phyloP scores from a whole-genome alignment of 2,329 filamentous ascomycete genomes.

The Neofusicoccum ribis region DNA sequence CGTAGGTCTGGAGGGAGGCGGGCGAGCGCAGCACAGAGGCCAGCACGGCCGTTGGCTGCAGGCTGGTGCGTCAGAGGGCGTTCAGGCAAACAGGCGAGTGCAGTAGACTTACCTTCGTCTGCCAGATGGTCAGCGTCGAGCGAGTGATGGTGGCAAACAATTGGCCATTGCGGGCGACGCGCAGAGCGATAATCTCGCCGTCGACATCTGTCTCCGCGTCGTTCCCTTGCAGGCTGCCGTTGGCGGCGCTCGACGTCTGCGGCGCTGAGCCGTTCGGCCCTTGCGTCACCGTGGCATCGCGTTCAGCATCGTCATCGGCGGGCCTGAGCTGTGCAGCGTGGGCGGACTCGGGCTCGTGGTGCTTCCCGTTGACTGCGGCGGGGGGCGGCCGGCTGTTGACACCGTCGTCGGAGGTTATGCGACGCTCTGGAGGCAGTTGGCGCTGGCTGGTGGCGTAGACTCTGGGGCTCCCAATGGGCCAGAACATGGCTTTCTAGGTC shows the following conservation, averaged over 20 bases:
- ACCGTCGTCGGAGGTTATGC: constrained; percentile 64
- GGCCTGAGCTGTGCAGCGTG: constrained; percentile 20
- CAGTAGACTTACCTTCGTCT: constrained; percentile 70
- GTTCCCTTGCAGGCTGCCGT: constrained; percentile 21
- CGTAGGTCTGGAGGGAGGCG: constrained; percentile 78
- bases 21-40: constrained; percentile 81
- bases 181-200: constrained; percentile 73
- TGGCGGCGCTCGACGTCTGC: constrained; percentile 12
- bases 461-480: constrained; percentile 81
- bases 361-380: constrained; percentile 63
- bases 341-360: constrained; percentile 24
- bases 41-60: constrained; percentile 81
- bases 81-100: constrained; percentile 19
- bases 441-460: constrained; percentile 77
- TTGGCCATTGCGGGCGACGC: constrained; percentile 76
- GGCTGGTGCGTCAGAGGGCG: constrained; percentile 2
- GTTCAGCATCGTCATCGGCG: constrained; percentile 15
- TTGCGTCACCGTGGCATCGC: constrained; percentile 18
- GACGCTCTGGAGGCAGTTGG: constrained; percentile 53
- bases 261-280: constrained; percentile 16
- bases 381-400: constrained; percentile 50
- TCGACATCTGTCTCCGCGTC: constrained; percentile 37
- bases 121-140: constrained; percentile 90
- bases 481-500: constrained; percentile 60
- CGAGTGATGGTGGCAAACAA: constrained; percentile 85